Evolutionary conservation across 2,329 filamentous ascomycete species (phyloP), one percentile per base, ranked within the genome.

Genomic region (Whalleya microplaca): DNA sequence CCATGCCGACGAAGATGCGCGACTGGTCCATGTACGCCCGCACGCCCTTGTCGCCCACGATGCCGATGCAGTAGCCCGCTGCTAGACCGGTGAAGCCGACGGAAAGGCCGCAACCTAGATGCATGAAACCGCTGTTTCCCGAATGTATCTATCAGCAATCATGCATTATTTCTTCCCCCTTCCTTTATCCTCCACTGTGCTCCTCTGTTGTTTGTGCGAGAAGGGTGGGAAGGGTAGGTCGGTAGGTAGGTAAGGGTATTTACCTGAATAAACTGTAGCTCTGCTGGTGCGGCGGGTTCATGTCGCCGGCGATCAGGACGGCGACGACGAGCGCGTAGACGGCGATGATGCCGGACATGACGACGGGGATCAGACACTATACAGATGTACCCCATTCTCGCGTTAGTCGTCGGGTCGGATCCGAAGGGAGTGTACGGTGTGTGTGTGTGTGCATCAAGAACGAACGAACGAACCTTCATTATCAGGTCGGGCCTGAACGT

Each of bases 321-420:
- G 94, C 90, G 66, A 99, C 93, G 70, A 99, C 95, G 67, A 99
- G 90, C 49, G 93, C 91, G 79, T 99, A 99, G 66, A 99, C 95
- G 56, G 95, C 95, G 71, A 99, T 92, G 73, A 99, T 99, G 85
- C 95, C 95, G 68, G 95, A 96, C 95, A 99, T 99, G 80, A 99
- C 88, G 64, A 95, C 90, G 61, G 91, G 90, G 66, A 94, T 93
- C 51, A 94, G 80, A 55, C 89, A 93, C 90, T 92, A 67, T 32
- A 49, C 45, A 12, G 7, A 18, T 12, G 45, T 7, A 18, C 8
- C 19, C 20, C 3, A 12, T 14, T 20, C 19, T 40, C 48, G 41
- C 18, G 21, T 67, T 64, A 51, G 65, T 65, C 57, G n/a, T n/a
- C n/a, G n/a, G n/a, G 23, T 27, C 29, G 21, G 42, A 29, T 20